Base-by-base conservation (phyloP, 345 rosid genomes). In the Psidium guajava region DNA sequence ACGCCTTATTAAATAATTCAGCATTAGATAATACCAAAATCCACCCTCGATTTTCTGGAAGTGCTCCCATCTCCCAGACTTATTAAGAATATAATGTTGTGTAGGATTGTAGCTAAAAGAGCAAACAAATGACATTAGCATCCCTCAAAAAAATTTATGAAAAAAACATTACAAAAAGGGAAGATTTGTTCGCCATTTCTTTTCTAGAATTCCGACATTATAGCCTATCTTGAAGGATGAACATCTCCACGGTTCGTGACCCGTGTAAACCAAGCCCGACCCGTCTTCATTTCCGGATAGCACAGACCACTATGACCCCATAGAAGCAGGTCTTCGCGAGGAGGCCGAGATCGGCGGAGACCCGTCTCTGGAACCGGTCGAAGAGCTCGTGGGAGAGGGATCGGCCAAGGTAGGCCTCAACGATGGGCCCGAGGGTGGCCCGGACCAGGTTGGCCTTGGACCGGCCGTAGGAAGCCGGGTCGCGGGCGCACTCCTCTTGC, bases 381-480 rank as follows among this genome's bases (percentile, higher is more conserved):
- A 92, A 93, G 52, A 93, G 87, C 85, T 92, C 87, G 5, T 89
- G 85, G 55, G 91, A 89, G 40, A 93, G 89, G 80, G 88, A 84
- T 2, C 87, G 91, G 82, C 95, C 93, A 49, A 93, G 86, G 84
- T 92, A 91, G 36, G 92, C 93, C 83, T 92, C 86, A 21, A 88
- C 89, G 85, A 91, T 90, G 27, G 94, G 91, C 49, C 93, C 87
- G 42, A 93, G 89, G 22, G 92, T 89, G 64, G 93, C 92, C 75
- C 93, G 90, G 81, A 91, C 92, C 85, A 92, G 44, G 89, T 90
- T 92, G 88, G 94, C 90, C 82, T 91, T 90, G 90, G 88, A 90
- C 88, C 87, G 88, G 49, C 94, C 94, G 83, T 91, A 91, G 47
- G 94, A 90, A 73, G 87, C 89, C 21, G 93, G 93, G 87, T 93